A percentile compares a stretch with the other conserved stretches of the same genome.
phyloP scores from a whole-genome alignment of 306 rosid genomes.

The Corylus heterophylla region DNA sequence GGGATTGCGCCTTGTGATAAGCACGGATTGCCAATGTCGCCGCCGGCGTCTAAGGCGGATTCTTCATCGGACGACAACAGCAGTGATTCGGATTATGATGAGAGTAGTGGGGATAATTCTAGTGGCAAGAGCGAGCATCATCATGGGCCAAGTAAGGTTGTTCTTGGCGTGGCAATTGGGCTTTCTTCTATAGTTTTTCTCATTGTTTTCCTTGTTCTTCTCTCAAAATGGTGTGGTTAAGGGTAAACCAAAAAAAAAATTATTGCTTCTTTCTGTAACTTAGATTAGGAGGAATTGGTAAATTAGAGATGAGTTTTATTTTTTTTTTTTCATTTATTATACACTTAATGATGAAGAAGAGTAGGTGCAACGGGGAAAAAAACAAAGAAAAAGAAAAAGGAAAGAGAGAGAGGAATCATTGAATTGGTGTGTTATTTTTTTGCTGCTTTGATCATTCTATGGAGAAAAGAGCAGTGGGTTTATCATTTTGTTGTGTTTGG shows the following conservation, averaged over 20 bases:
- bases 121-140: conserved; percentile 46
- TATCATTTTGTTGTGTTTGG: conserved; percentile 12
- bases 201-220: conserved; percentile 64
- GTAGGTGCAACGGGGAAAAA: conserved; percentile 17
- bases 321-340: conserved; percentile 34
- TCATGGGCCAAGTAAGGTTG: conserved; percentile 76
- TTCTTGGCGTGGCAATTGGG: conserved; percentile 86
- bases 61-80: conserved; percentile 54
- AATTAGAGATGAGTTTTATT: conserved; percentile 14
- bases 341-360: conserved; percentile 29
- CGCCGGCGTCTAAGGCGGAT: conserved; percentile 64
- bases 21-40: conserved; percentile 77
- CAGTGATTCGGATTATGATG: conserved; percentile 59
- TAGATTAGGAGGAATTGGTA: conserved; percentile 40
- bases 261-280: conserved; percentile 4
- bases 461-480: conserved; percentile 36
- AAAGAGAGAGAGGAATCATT: conserved; percentile 24
- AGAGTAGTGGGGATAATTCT: conserved; percentile 36
- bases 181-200: conserved; percentile 85
- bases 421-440: conserved; percentile 28
- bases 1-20: conserved; percentile 89
- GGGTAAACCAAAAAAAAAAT: no score
- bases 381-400: conserved; percentile 1
- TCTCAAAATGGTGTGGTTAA: conserved; percentile 77
- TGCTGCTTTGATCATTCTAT: conserved; percentile 34